Conservation (phyloP, 139 green algal genomes). For the Mychonastes homosphaera region DNA sequence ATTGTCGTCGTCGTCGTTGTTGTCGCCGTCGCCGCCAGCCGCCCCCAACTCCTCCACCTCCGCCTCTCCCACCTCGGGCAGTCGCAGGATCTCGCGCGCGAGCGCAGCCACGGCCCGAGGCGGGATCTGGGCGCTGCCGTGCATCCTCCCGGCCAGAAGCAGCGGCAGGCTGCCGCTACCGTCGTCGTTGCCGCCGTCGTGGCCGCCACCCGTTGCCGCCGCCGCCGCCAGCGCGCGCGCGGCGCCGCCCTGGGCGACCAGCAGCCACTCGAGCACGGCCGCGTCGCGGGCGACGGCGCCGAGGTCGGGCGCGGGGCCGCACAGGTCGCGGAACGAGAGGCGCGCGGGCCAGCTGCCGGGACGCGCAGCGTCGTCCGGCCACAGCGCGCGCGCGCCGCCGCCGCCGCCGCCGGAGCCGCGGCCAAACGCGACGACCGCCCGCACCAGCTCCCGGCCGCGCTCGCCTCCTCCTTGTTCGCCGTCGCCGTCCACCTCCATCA, state of each 20-base stretch:
- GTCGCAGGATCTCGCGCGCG: too few species aligned
- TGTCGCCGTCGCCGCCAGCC: too few species aligned
- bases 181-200: too few species aligned
- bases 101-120: too few species aligned
- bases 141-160: too few species aligned
- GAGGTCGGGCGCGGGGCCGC: background rate
- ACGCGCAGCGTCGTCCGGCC: slow-evolving; percentile 8
- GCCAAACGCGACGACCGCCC: background rate
- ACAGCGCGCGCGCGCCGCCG: background rate
- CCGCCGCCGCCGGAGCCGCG: background rate
- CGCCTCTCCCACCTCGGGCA: too few species aligned
- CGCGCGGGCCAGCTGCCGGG: slow-evolving; percentile 14
- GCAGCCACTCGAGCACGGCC: slow-evolving; percentile 21
- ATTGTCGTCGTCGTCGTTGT: too few species aligned
- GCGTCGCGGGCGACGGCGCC: slow-evolving; percentile 27
- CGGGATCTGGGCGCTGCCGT: too few species aligned
- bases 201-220: background rate
- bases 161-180: too few species aligned
- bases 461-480: background rate
- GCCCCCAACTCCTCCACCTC: too few species aligned
- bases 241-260: too few species aligned
- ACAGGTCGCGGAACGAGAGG: background rate
- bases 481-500: too few species aligned
- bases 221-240: slow-evolving; percentile 7
- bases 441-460: background rate